Base-by-base conservation (phyloP, 2,329 filamentous ascomycete species). In the Fusarium vanettenii region DNA sequence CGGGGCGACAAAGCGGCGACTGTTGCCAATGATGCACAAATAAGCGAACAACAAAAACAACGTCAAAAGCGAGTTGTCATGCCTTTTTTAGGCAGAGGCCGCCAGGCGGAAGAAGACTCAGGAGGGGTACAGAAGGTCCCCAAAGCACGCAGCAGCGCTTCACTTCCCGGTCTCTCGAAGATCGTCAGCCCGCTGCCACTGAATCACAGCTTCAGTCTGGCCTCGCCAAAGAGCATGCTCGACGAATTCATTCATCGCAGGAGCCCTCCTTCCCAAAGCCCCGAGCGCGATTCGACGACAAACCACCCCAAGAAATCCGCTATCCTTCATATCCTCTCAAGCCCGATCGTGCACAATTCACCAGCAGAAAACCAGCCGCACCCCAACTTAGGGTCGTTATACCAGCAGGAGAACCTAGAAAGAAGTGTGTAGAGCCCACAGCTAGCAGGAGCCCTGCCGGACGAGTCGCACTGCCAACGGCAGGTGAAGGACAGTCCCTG, bases 41-140 rank as follows among this genome's bases (percentile, higher is more conserved):
- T 45, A 29, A 62, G 29, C 11, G 52, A 69, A 33, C 41, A 70
- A 22, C 31, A 64, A 11, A 22, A 60, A 48, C 33, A 70, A 20
- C 37, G 60, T 13, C 25, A 61, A 50, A 65, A 11, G 9, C 50
- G 48, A 50, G 39, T 35, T 13, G n/a, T 20, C n/a, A 13, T 39
- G 16, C 57, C 74, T 80, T 86, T 86, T 85, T 86, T 86, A 85
- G 84, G 69, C 69, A 67, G 70, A 60, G 55, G 60, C 64, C 69
- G 68, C 72, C 64, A 48, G 70, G 63, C 37, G 60, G 62, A 63
- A 25, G 22, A 33, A 63, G 57, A 76, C 16, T 70, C 68, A 39
- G 71, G 71, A 74, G 69, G 71, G 63, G 60, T 48, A 43, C 29
- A 37, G 67, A 55, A 18, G 27, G 27, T 39, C 63, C 45, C 43